A percentile compares a stretch with the other conserved stretches of the same genome.
phyloP scores from a whole-genome alignment of 208 protist genomes.

The Acanthamoeba triangularis region DNA sequence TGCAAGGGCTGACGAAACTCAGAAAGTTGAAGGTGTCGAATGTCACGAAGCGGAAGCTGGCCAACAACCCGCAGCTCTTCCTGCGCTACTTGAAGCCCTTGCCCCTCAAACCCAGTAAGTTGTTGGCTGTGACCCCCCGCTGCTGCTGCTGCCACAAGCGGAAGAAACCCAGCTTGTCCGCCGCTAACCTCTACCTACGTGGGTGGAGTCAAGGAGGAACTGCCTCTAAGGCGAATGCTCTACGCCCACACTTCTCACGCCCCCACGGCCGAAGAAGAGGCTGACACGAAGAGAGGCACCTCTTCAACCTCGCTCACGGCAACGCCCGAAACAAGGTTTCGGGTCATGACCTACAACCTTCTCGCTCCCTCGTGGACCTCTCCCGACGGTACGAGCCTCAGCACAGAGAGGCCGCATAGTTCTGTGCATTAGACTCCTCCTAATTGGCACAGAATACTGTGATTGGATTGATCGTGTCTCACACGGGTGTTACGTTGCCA shows the following conservation, averaged over 20 bases:
- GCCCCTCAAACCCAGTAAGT: slow-evolving; percentile 8
- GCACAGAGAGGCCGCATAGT: no score
- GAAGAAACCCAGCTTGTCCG: no score
- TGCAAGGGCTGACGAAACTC: slow-evolving; percentile 20
- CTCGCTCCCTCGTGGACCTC: background rate
- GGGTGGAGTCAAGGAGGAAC: background rate
- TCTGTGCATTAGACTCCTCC: no score
- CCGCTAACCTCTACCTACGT: background rate
- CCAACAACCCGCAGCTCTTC: background rate
- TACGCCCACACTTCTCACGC: background rate
- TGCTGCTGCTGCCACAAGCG: no score
- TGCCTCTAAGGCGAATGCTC: background rate
- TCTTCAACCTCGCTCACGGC: no score
- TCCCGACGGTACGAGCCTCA: background rate
- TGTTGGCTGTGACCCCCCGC: background rate
- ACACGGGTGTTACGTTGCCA: slow-evolving; percentile 71
- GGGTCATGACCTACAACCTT: slow-evolving; percentile 39
- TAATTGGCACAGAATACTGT: no score
- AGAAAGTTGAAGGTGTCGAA: slow-evolving; percentile 34
- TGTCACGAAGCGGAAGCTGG: background rate
- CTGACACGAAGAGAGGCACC: background rate
- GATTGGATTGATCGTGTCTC: slow-evolving; percentile 78
- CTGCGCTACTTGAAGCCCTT: background rate
- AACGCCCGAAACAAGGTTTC: background rate
- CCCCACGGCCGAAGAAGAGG: background rate